phyloP scores from a whole-genome alignment of 768 basidiomycete genomes.

The Lactarius tabidus region DNA sequence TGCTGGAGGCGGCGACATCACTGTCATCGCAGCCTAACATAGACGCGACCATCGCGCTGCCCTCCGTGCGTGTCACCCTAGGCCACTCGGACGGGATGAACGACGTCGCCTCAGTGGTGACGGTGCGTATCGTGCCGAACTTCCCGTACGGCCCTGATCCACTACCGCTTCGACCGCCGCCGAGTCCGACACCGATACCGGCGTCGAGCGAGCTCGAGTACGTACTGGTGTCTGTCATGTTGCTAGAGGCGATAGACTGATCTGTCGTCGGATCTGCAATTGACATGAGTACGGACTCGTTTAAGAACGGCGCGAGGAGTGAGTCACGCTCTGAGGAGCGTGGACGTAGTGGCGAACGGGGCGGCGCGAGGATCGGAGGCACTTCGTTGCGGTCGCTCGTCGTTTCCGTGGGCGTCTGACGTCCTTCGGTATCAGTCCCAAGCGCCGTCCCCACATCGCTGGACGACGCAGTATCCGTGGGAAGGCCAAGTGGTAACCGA shows the following conservation, averaged over 20 bases:
- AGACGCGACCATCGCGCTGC: conserved; percentile 41
- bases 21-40: conserved; percentile 46
- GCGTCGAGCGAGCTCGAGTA: conserved; percentile 62
- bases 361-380: conserved; percentile 43
- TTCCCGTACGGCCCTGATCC: conserved; percentile 43
- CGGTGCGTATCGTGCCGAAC: conserved; percentile 77
- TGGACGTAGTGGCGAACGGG: conserved; percentile 53
- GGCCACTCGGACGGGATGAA: conserved; percentile 50
- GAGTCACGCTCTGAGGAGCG: conserved; percentile 30
- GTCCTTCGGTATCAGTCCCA: conserved; percentile 24
- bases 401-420: conserved; percentile 22
- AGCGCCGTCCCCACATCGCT: conserved; percentile 32
- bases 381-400: conserved; percentile 37
- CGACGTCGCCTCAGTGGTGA: conserved; percentile 77
- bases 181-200: conserved; percentile 25
- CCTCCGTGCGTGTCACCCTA: conserved; percentile 64
- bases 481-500: conserved; percentile 15
- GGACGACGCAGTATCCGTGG: conserved; percentile 18
- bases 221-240: conserved; percentile 50
- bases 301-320: conserved; percentile 4
- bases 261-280: conserved; percentile 45
- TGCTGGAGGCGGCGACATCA: conserved; percentile 29
- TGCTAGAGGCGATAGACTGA: conserved; percentile 61
- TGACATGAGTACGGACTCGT: conserved; percentile 26
- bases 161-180: conserved; percentile 36